phyloP scores from a whole-genome alignment of 2,329 filamentous ascomycete species.

The Fusarium udum region DNA sequence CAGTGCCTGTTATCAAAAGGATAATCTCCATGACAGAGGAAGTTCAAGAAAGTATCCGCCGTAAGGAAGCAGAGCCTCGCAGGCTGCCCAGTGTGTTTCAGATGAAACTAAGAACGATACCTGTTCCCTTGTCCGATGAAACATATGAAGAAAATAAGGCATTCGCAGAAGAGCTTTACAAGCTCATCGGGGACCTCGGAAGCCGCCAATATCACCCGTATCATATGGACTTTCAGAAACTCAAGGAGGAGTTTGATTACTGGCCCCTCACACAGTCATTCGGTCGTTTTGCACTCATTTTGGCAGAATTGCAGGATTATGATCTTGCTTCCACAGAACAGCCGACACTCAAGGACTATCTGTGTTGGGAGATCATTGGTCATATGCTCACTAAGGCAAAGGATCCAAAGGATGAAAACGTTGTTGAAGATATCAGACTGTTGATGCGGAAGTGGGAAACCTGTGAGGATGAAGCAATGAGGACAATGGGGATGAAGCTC shows the following conservation, averaged over 20 bases:
- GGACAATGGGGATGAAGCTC: not conserved
- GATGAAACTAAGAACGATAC: slow-evolving; percentile 23
- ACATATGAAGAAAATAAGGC: not conserved
- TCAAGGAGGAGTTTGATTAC: slow-evolving; percentile 21
- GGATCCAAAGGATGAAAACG: not conserved
- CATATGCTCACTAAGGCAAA: slow-evolving; percentile 3
- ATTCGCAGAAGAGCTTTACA: slow-evolving; percentile 21
- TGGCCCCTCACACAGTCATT: not conserved
- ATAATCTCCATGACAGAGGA: slow-evolving; percentile 28
- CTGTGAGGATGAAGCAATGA: slow-evolving; percentile 9
- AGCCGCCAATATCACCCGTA: slow-evolving; percentile 30
- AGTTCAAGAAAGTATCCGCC: not conserved
- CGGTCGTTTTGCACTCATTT: slow-evolving; percentile 19
- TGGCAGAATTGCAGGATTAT: not conserved
- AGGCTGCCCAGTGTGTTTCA: slow-evolving; percentile 27
- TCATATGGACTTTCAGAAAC: slow-evolving; percentile 33
- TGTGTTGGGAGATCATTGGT: slow-evolving; percentile 30
- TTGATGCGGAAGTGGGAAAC: slow-evolving; percentile 24
- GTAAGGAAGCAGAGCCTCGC: not conserved
- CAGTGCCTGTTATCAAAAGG: slow-evolving; percentile 30
- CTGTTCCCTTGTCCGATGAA: slow-evolving; percentile 9
- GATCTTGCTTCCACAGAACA: not conserved
- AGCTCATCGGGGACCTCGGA: slow-evolving; percentile 20
- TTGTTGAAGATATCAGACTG: not conserved
- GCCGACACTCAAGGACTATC: slow-evolving; percentile 26